Evolutionary conservation across 2,329 filamentous ascomycete species (phyloP).

Genomic region (Hypoxylon sp.): DNA sequence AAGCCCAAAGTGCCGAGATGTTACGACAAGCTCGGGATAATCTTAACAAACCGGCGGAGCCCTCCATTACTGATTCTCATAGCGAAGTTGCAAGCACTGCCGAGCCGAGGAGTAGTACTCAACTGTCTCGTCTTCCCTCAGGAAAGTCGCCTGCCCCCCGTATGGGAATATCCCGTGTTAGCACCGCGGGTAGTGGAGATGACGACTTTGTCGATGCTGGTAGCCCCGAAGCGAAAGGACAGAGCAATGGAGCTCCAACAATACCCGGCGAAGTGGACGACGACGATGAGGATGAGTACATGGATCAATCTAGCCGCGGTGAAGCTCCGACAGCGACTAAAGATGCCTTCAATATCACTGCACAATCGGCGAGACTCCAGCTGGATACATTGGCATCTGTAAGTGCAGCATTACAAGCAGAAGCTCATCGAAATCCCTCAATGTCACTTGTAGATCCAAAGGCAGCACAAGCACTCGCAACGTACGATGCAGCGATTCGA

Average conservation of each 20-base stretch:
- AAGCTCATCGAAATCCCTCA: slow-evolving; percentile 77
- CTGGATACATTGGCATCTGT: slow-evolving; percentile 91
- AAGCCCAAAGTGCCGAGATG: slow-evolving; percentile 80
- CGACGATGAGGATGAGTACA: slow-evolving; percentile 80
- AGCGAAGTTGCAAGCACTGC: slow-evolving; percentile 68
- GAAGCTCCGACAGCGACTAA: slow-evolving; percentile 83
- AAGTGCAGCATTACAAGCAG: slow-evolving; percentile 81
- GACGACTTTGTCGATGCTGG: slow-evolving; percentile 66
- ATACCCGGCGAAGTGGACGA: slow-evolving; percentile 63
- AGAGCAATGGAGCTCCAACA: slow-evolving; percentile 55
- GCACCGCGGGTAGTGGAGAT: slow-evolving; percentile 65
- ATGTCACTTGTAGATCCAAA: slow-evolving; percentile 82
- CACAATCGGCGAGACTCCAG: slow-evolving; percentile 93
- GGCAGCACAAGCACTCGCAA: slow-evolving; percentile 81
- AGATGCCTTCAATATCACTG: slow-evolving; percentile 96
- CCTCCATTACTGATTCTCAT: slow-evolving; percentile 62
- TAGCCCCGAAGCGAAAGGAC: slow-evolving; percentile 60
- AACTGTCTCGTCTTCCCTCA: slow-evolving; percentile 61
- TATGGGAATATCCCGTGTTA: slow-evolving; percentile 57
- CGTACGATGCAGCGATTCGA: slow-evolving; percentile 90
- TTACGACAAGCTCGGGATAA: slow-evolving; percentile 85
- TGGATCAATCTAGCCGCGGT: slow-evolving; percentile 83
- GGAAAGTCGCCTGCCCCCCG: slow-evolving; percentile 52
- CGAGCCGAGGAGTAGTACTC: slow-evolving; percentile 63
- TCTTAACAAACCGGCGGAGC: slow-evolving; percentile 68